These are phyloP conservation scores for Ganoderma boninense DNA, from an alignment of 1,284 basidiomycete genomes.

Conservation along the genomic window DNA sequence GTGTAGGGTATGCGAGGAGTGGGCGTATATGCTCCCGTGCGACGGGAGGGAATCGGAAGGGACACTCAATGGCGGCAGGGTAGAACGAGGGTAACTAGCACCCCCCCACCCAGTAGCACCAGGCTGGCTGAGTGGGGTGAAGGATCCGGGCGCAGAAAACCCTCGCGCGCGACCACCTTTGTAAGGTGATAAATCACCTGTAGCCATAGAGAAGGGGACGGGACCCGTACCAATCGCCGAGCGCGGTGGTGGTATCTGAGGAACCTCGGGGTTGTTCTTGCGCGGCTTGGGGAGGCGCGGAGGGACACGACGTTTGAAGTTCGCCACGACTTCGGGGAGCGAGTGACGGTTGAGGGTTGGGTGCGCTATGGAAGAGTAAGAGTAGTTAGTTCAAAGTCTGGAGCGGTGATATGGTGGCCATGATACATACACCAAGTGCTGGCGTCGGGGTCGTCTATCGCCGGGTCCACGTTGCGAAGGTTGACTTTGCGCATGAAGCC, in stretches of 20 bases:
- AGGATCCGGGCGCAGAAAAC: slow-evolving; percentile 82
- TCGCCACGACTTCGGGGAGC: slow-evolving; percentile 84
- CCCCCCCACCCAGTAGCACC: slow-evolving; percentile 66
- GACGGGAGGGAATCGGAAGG: slow-evolving; percentile 74
- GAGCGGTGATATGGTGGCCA: slow-evolving; percentile 14
- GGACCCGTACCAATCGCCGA: slow-evolving; percentile 72
- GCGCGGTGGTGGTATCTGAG: slow-evolving; percentile 72
- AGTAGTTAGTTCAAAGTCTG: slow-evolving; percentile 23
- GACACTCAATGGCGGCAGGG: slow-evolving; percentile 82
- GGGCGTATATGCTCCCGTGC: slow-evolving; percentile 57
- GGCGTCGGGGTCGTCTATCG: slow-evolving; percentile 91
- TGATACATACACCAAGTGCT: slow-evolving; percentile 89
- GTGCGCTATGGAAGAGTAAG: slow-evolving; percentile 63
- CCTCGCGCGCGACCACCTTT: slow-evolving; percentile 71
- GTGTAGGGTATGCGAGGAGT: slow-evolving; percentile 66
- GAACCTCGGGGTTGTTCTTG: slow-evolving; percentile 74
- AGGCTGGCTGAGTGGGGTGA: slow-evolving; percentile 69
- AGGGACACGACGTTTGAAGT: slow-evolving; percentile 93
- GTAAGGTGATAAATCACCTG: slow-evolving; percentile 51
- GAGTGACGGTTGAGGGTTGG: slow-evolving; percentile 89
- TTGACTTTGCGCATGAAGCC: slow-evolving; percentile 96
- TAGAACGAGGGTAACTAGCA: slow-evolving; percentile 65
- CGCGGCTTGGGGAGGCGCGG: slow-evolving; percentile 85
- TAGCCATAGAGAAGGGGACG: slow-evolving; percentile 66
- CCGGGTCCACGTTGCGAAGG: slow-evolving; percentile 89